Conservation (phyloP, 352 stramenopile genomes). For the Pythium biforme region DNA sequence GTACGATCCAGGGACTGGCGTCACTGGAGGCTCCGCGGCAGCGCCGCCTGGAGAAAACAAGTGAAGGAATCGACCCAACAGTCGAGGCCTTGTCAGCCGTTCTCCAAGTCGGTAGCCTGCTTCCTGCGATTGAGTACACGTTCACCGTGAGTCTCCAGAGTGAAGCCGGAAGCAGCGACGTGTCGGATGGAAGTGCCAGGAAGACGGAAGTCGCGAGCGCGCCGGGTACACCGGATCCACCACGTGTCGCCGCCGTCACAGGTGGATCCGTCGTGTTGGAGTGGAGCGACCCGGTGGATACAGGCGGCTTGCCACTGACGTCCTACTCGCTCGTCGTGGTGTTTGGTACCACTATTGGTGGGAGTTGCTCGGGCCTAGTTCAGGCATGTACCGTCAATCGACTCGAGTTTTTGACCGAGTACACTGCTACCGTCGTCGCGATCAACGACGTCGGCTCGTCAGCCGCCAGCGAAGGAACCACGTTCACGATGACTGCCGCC, state of each 20-base stretch:
- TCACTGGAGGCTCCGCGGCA: background rate
- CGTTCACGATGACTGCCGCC: conserved; percentile 30
- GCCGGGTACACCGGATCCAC: conserved; percentile 32
- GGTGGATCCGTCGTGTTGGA: conserved; percentile 40
- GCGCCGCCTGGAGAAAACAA: conserved; percentile 4
- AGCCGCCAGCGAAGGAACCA: conserved; percentile 12
- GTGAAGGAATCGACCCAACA: background rate
- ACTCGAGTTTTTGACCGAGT: conserved; percentile 47
- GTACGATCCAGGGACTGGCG: background rate
- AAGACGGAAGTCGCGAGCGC: conserved; percentile 27
- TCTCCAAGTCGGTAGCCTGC: conserved; percentile 44
- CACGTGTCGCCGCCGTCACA: conserved; percentile 24
- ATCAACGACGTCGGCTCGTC: conserved; percentile 43
- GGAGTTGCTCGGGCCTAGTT: conserved; percentile 43
- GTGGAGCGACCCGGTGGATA: conserved; percentile 54
- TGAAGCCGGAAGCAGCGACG: conserved; percentile 28
- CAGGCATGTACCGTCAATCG: conserved; percentile 36
- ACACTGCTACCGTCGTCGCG: conserved; percentile 35
- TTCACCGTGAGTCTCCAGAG: conserved; percentile 47
- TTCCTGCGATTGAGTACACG: conserved; percentile 39
- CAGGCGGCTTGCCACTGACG: conserved; percentile 42
- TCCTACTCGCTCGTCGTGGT: conserved; percentile 38
- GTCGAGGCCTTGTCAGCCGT: background rate
- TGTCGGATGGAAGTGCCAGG: conserved; percentile 6
- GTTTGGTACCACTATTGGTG: conserved; percentile 21